Evolutionary conservation across 352 stramenopile genomes (phyloP), one percentile per base, ranked within the genome.

Genomic region (Globisporangium nagaii): DNA sequence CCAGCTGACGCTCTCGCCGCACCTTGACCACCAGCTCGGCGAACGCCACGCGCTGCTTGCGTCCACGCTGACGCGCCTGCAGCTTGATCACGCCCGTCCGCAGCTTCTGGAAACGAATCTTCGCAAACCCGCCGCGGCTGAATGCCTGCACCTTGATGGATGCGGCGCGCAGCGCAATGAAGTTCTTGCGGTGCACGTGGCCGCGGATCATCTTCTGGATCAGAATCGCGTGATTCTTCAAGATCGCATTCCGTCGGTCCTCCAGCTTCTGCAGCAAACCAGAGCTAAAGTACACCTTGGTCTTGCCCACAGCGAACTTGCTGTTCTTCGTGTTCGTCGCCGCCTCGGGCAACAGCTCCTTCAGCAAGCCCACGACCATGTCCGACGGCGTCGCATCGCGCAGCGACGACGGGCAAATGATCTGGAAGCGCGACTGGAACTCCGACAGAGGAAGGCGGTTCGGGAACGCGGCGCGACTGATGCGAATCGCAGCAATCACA

Each of bases 211-310:
- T 86, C 64, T 88, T 88, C 56, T 92, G 81, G 44, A 92, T 79
- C 20, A 82, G 54, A 42, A 89, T 75, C n/a, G 81, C 81, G 46
- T 90, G 71, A 35, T 85, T 66, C 54, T 84, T 86, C 3, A 92
- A 59, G 40, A 92, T 84, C 39, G 73, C 63, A 56, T 89, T 88
- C 19, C 81, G 79, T 17, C 77, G 76, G 56, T 92, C 84, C 66
- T 98, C 94, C 13, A 98, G 75, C 59, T 81, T 71, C 72, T 98
- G 91, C 35, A 98, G 63, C 50, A 96, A 63, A 50, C 92, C 92
- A 6, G 90, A 88, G 53, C 84, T 92, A 54, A 93, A 91, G 76
- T 90, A 93, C 2, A 93, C 83, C 62, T 90, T 93, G 28, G 70
- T 72, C 57, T 76, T 84, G 54, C 83, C 83, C 22, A 93, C 79